Conservation (phyloP, 345 rosid genomes). For the Cochlearia excelsa region DNA sequence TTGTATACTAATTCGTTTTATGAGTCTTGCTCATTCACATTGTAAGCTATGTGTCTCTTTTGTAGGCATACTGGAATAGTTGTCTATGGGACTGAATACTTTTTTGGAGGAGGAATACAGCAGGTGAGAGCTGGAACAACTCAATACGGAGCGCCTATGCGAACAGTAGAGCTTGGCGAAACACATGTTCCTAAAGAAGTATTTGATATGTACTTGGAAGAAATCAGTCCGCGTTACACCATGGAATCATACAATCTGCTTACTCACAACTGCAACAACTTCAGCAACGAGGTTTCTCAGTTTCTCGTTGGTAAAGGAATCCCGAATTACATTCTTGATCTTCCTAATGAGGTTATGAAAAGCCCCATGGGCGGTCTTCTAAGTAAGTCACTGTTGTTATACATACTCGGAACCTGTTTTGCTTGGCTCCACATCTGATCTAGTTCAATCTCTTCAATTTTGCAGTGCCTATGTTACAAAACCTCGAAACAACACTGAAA, state of each 20-base stretch:
- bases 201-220: constrained; percentile 82
- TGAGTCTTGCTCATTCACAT: constrained; percentile 1
- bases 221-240: constrained; percentile 81
- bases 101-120: constrained; percentile 90
- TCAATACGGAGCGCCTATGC: constrained; percentile 71
- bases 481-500: constrained; percentile 68
- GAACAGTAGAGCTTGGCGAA: constrained; percentile 67
- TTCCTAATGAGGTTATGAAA: constrained; percentile 80
- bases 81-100: constrained; percentile 81
- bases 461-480: constrained; percentile 97
- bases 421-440: not conserved
- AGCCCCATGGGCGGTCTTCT: constrained; percentile 94
- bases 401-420: not conserved
- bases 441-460: not conserved
- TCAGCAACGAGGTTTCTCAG: constrained; percentile 85
- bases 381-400: constrained; percentile 48
- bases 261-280: constrained; percentile 89
- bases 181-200: constrained; percentile 84
- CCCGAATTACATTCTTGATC: constrained; percentile 83
- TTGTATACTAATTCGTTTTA: not conserved
- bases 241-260: constrained; percentile 79
- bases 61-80: constrained; percentile 91
- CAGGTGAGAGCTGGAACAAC: constrained; percentile 59
- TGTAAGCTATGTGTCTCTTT: constrained; percentile 7
- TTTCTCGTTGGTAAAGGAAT: constrained; percentile 78